These are phyloP conservation scores for Raphanus hybrid DNA, from an alignment of 441 rosid genomes.

Conservation along the genomic window DNA sequence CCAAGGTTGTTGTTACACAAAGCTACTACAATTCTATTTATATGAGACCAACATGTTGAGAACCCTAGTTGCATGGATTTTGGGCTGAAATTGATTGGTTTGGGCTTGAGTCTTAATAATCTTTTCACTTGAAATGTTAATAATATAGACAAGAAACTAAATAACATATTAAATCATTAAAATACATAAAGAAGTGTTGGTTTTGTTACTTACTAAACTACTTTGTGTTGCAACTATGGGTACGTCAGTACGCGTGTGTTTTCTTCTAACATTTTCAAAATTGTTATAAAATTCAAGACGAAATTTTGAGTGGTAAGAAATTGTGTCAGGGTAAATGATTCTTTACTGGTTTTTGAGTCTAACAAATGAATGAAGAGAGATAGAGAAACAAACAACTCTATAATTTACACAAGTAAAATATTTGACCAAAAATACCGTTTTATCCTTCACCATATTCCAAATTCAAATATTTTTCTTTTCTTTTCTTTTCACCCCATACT, in stretches of 20 bases:
- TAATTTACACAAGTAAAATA: slow-evolving; percentile 9
- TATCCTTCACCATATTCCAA: slow-evolving; percentile 23
- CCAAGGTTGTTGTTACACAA: too few species aligned
- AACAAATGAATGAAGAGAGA: slow-evolving; percentile 38
- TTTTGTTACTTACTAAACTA: background rate
- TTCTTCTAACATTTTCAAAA: slow-evolving; percentile 5
- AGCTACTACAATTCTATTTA: too few species aligned
- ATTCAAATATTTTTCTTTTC: slow-evolving; percentile 5
- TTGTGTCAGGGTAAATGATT: slow-evolving; percentile 47
- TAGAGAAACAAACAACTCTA: slow-evolving; percentile 36
- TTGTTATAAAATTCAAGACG: slow-evolving; percentile 3
- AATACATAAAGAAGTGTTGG: background rate
- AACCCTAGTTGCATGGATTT: too few species aligned
- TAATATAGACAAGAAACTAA: background rate
- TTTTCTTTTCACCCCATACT: background rate
- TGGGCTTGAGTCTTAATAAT: too few species aligned
- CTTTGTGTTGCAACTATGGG: background rate
- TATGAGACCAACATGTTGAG: too few species aligned
- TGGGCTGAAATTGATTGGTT: too few species aligned
- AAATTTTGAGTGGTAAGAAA: slow-evolving; percentile 23
- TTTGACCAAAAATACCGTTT: background rate
- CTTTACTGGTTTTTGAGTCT: slow-evolving; percentile 35
- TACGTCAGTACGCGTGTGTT: background rate
- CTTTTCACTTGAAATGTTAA: background rate
- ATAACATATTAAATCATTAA: background rate